Percentiles rank a stretch among this genome's conserved stretches.
Conservation (phyloP, 805 yeast species). For the Yamadazyma akitaensis region DNA sequence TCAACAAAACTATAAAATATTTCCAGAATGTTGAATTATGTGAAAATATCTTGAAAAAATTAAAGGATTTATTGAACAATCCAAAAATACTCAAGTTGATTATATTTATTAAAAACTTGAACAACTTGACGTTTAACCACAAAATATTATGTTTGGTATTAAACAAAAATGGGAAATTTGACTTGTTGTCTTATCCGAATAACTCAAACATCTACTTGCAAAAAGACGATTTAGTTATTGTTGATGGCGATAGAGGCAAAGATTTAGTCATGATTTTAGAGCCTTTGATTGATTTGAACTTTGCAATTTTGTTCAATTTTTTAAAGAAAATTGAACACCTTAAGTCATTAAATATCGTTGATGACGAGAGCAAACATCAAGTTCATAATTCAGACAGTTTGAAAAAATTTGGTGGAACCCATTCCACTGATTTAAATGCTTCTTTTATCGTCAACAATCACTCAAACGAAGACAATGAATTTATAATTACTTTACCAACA, state of each 20-base stretch:
- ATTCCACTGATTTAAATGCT: conserved; percentile 37
- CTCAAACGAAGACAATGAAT: conserved; percentile 54
- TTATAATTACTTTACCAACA: conserved; percentile 64
- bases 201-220: conserved; percentile 58
- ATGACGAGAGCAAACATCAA: conserved; percentile 15
- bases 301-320: conserved; percentile 71
- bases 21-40: conserved; percentile 40
- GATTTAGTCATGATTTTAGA: conserved; percentile 72
- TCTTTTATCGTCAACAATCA: conserved; percentile 35
- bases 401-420: conserved; percentile 33
- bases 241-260: conserved; percentile 83
- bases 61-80: conserved; percentile 24
- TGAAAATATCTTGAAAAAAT: conserved; percentile 22
- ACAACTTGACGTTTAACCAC: conserved; percentile 39
- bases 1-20: conserved; percentile 48
- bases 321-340: conserved; percentile 70
- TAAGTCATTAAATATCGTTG: conserved; percentile 44
- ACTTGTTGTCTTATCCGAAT: conserved; percentile 63
- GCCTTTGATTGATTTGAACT: conserved; percentile 57
- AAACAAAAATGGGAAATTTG: conserved; percentile 64
- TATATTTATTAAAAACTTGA: conserved; percentile 37
- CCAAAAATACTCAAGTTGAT: conserved; percentile 31
- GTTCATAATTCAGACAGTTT: conserved; percentile 8
- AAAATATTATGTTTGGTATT: conserved; percentile 47
- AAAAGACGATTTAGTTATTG: conserved; percentile 65